A percentile compares a stretch with the other conserved stretches of the same genome.
Evolutionary conservation across 1,284 basidiomycete species (phyloP).

Genomic region (Sporisorium exsertum): DNA sequence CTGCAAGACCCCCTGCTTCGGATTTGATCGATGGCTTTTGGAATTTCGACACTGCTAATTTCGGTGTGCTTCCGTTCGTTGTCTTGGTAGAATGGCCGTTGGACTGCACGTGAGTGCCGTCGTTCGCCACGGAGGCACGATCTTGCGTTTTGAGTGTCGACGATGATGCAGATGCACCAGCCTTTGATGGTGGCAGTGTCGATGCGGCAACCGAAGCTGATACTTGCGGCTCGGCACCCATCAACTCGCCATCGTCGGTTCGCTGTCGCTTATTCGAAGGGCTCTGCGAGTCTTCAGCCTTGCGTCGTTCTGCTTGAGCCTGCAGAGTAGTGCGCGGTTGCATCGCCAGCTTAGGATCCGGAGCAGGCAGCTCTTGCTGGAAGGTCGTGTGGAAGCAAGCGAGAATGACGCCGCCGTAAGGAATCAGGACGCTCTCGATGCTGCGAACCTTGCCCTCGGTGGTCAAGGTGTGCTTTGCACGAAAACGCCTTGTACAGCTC

Average conservation of each 20-base stretch:
- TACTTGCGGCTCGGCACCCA: neutral
- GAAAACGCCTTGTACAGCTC: conserved; percentile 91
- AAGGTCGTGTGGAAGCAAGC: conserved; percentile 71
- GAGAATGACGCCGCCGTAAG: conserved; percentile 79
- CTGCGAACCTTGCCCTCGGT: conserved; percentile 75
- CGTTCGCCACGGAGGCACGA: neutral
- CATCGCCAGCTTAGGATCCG: conserved; percentile 33
- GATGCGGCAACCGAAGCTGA: neutral
- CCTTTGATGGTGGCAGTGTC: neutral
- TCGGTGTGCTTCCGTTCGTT: conserved; percentile 25
- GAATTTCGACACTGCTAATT: conserved; percentile 17
- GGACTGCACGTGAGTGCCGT: neutral
- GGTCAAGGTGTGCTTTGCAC: conserved; percentile 79
- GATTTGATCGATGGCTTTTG: conserved; percentile 21
- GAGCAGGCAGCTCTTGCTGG: conserved; percentile 47
- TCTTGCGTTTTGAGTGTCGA: neutral
- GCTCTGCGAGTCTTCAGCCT: conserved; percentile 21
- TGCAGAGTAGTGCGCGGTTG: conserved; percentile 25
- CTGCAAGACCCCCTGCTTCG: conserved; percentile 15
- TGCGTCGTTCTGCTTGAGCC: conserved; percentile 30
- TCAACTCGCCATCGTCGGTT: conserved; percentile 3
- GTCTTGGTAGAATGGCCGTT: conserved; percentile 4
- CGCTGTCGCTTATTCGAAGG: conserved; percentile 37
- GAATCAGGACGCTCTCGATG: conserved; percentile 91
- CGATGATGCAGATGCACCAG: neutral